Evolutionary conservation across 768 basidiomycete genomes (phyloP), one percentile per base, ranked within the genome.

Genomic region (Termitomyces heimii): DNA sequence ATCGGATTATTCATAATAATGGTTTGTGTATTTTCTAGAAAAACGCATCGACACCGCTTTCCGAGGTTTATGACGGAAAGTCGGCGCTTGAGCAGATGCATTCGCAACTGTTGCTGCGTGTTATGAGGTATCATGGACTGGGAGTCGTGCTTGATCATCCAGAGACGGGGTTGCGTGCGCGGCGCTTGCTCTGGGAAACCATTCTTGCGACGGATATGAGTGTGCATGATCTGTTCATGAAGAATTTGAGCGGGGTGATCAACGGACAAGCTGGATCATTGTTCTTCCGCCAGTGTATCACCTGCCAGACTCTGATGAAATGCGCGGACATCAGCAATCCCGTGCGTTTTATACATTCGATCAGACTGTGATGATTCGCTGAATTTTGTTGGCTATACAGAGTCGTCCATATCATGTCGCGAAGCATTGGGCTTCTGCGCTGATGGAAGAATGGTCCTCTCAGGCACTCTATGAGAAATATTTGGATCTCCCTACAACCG

Each of bases 251-350:
- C 60, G 67, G 67, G 7, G 66, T 86, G 26, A 70, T 87, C 39
- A 65, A 70, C 3, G 80, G 78, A 22, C 73, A 74, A 29, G 45
- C 71, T 22, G 67, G 64, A 18, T 66, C 77, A 10, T 64, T 81
- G 44, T 72, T 73, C 52, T 67, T 73, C 62, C 80, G 85, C 54
- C 79, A 88, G 63, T 75, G 89, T 26, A 71, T 96, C 53, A 70
- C 94, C 24, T 96, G 92, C 67, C 94, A 98, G 65, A 89, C 90
- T 3, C 74, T 99, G 52, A 85, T 99, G 69, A 98, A 99, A 72
- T 97, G 95, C 66, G 94, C 96, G 18, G 97, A 99, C 73, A 98
- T 99, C 66, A 94, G 92, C 68, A 99, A 99, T 70, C 96, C 97
- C 16, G 94, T 97, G 68, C 62, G 94, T 82, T 50, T 51, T 46